Evolutionary conservation across 1,284 basidiomycete species (phyloP), one percentile per base, ranked within the genome.

Genomic region (Earliella scabrosa): DNA sequence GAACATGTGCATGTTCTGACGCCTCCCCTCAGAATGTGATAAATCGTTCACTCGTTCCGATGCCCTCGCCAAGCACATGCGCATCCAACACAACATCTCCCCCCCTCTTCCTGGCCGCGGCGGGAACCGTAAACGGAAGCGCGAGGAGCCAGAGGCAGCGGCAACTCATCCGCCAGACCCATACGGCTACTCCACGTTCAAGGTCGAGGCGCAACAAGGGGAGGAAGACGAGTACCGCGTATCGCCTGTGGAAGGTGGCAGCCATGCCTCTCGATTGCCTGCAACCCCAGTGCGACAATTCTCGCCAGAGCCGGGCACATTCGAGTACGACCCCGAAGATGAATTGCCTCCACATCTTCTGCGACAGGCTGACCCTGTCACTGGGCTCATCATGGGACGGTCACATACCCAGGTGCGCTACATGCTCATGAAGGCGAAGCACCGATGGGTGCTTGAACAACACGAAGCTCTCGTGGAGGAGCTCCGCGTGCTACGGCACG

Each of bases 31-130:
- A 92, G 94, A 95, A 74, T 96, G 94, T 68, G 94, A 96, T 77
- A 95, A 94, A 70, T 90, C 91, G 0, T 96, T 96, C 70, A 95
- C 94, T 4, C 89, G 93, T 31, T 93, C 93, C 0, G 94, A 96
- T 72, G 93, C 93, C 21, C 83, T 95, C 14, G 89, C 90, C 16
- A 96, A 96, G 68, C 93, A 96, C 70, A 91, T 95, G 86, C 85
- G 93, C 18, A 82, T 92, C 14, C 92, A 94, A 68, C 93, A 96
- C 73, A 86, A 87, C 66, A 87, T 91, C 65, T 79, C 79, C 0
- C 87, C 88, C 0, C 87, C 89, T 1, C 78, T 85, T 7, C 87
- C 89, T 1, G 86, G 86, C 4, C 80, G 88, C 23, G 88, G 88
- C 40, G 84, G 86, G 11, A 80, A 82, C 40, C 83, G 88, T 52